phyloP scores from a whole-genome alignment of 495 filamentous ascomycete genomes.

The Daldinia concentrica region DNA sequence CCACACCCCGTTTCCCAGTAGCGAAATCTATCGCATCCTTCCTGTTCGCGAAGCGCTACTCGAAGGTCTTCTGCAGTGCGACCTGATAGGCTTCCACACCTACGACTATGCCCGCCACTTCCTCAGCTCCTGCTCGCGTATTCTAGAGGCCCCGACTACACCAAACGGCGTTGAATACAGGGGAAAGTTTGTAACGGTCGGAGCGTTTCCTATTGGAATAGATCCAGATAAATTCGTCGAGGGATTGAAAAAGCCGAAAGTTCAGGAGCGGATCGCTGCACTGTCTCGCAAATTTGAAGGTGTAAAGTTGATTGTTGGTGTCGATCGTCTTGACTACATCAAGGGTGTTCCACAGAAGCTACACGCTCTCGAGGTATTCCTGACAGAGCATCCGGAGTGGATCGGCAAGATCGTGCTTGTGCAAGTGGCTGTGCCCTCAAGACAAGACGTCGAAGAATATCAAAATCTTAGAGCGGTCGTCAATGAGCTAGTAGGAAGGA shows the following conservation, averaged over 20 bases:
- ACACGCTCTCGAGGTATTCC: slow-evolving; percentile 87
- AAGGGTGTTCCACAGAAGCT: slow-evolving; percentile 97
- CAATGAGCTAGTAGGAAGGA: slow-evolving; percentile 88
- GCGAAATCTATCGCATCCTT: slow-evolving; percentile 89
- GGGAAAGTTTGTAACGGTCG: slow-evolving; percentile 75
- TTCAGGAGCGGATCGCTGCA: slow-evolving; percentile 78
- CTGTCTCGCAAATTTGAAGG: slow-evolving; percentile 85
- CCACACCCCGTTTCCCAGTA: slow-evolving; percentile 93
- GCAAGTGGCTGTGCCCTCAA: slow-evolving; percentile 90
- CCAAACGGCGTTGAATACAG: slow-evolving; percentile 84
- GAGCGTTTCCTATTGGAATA: slow-evolving; percentile 92
- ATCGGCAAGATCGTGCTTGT: slow-evolving; percentile 91
- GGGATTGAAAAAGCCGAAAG: slow-evolving; percentile 79
- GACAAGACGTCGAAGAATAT: slow-evolving; percentile 95
- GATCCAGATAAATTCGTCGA: slow-evolving; percentile 95
- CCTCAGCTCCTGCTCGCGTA: slow-evolving; percentile 81
- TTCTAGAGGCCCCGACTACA: slow-evolving; percentile 79
- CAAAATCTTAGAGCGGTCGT: slow-evolving; percentile 91
- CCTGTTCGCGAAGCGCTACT: slow-evolving; percentile 87
- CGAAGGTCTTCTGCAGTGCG: slow-evolving; percentile 80
- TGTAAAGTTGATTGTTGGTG: slow-evolving; percentile 89
- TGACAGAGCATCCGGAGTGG: slow-evolving; percentile 91
- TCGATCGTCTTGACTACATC: slow-evolving; percentile 94
- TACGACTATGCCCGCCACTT: slow-evolving; percentile 95
- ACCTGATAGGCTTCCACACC: slow-evolving; percentile 93